A percentile compares a stretch with the other conserved stretches of the same genome.
These are phyloP conservation scores for Fusarium sp. DNA, from an alignment of 2,329 filamentous ascomycete genomes.

Conservation along the genomic window DNA sequence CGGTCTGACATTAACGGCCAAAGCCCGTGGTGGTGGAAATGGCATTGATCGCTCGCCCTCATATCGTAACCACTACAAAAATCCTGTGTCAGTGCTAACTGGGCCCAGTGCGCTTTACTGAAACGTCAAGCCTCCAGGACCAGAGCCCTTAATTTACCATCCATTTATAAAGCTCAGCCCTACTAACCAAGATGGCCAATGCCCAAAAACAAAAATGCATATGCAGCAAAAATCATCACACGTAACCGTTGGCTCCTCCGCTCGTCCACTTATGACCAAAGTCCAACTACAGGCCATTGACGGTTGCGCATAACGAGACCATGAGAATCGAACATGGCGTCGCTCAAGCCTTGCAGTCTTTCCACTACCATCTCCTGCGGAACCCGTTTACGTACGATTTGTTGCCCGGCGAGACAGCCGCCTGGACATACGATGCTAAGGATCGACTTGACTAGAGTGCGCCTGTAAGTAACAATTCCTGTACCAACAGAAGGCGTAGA, in stretches of 20 bases:
- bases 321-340: background rate
- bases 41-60: background rate
- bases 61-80: background rate
- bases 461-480: no score
- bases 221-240: background rate
- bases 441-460: no score
- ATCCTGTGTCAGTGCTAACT: background rate
- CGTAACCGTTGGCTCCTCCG: background rate
- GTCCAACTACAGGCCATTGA: rapidly evolving
- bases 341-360: background rate
- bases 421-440: no score
- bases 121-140: rapidly evolving
- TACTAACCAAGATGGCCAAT: background rate
- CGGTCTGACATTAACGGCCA: rapidly evolving
- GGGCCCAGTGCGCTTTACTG: background rate
- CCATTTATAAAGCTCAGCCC: background rate
- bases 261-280: no score
- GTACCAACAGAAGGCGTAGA: no score
- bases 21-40: background rate
- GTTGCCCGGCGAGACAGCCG: no score
- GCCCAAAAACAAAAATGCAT: background rate
- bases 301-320: background rate
- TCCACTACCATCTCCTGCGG: background rate
- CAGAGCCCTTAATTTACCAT: background rate
- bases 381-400: background rate